Percentiles rank a stretch among this genome's conserved stretches.
Evolutionary conservation across 371 early-diverging fungal species (phyloP).

Genomic region (Mucor racemosus): DNA sequence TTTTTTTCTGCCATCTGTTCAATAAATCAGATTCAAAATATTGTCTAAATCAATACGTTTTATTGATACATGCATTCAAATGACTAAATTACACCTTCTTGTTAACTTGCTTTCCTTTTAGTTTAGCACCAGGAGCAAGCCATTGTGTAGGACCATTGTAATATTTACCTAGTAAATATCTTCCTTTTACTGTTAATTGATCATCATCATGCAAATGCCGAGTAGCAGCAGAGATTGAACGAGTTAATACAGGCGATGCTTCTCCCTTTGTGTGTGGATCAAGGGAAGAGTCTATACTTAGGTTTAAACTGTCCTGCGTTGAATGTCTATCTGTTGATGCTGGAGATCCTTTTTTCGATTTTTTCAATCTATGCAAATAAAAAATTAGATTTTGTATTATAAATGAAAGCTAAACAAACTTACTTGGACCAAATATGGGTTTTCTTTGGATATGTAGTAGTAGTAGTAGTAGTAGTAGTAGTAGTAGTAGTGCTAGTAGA

Average conservation of each 20-base stretch:
- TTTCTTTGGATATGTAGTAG: background rate
- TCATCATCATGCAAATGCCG: slow-evolving; percentile 14
- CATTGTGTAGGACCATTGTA: slow-evolving; percentile 38
- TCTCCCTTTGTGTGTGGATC: background rate
- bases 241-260: slow-evolving; percentile 2
- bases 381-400: background rate
- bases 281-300: background rate
- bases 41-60: background rate
- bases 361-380: slow-evolving; percentile 12
- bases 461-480: background rate
- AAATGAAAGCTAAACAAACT: background rate
- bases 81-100: background rate
- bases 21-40: too few relatives aligned
- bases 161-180: slow-evolving; percentile 35
- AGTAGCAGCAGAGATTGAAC: slow-evolving; percentile 10
- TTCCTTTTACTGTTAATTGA: slow-evolving; percentile 28
- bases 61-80: background rate
- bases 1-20: too few relatives aligned
- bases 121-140: background rate
- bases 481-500: too few relatives aligned
- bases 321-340: background rate
- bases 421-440: slow-evolving; percentile 25
- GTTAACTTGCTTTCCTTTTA: slow-evolving; percentile 2
- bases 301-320: background rate
- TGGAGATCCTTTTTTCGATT: slow-evolving; percentile 16